These are phyloP conservation scores for Podaxis sp. DNA, from an alignment of 768 basidiomycete genomes.

Conservation along the genomic window DNA sequence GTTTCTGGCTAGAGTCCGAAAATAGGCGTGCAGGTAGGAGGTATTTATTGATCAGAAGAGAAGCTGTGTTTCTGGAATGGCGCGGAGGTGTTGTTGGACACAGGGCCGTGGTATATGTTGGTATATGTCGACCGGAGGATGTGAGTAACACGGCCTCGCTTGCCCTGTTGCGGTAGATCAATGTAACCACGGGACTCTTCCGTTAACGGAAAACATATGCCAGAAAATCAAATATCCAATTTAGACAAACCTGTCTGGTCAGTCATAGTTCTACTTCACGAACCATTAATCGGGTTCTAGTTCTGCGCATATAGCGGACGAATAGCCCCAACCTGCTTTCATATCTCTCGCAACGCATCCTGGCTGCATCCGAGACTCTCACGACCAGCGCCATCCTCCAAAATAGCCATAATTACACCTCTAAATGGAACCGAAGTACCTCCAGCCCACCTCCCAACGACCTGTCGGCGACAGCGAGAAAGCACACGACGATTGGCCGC, in stretches of 20 bases:
- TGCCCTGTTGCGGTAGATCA: not conserved
- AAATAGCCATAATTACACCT: not conserved
- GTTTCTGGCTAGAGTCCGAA: not conserved
- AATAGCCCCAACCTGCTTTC: not conserved
- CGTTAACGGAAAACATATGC: not conserved
- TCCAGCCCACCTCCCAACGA: not conserved
- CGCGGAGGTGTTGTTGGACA: not conserved
- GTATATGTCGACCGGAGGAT: not conserved
- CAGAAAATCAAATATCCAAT: not conserved
- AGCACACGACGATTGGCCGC: not conserved
- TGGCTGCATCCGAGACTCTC: not conserved
- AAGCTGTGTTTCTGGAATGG: conserved; percentile 9
- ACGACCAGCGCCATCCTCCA: not conserved
- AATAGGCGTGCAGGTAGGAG: not conserved
- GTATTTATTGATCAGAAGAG: conserved; percentile 11
- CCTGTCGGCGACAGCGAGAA: not conserved
- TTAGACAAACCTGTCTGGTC: not conserved
- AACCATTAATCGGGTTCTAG: not conserved
- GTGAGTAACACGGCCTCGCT: not conserved
- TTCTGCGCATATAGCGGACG: not conserved
- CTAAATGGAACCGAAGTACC: not conserved
- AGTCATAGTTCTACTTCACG: not conserved
- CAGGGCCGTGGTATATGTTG: not conserved
- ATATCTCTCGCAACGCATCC: not conserved
- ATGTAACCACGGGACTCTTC: not conserved